Base-by-base conservation (phyloP, 148 eudicot genomes). In the Tetragonia tetragonoides region DNA sequence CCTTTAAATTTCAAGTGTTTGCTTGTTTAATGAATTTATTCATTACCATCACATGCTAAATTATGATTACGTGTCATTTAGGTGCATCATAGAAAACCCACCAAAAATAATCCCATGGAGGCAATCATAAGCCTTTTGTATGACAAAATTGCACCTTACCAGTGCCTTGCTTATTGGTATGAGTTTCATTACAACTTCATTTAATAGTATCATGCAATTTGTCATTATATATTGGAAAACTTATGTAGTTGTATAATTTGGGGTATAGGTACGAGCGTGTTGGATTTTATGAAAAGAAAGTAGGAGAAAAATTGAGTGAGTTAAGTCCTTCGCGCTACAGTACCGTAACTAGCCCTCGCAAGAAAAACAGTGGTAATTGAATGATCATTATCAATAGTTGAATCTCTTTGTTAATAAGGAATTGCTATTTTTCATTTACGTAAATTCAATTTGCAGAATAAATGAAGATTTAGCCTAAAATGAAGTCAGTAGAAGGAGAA, bases 111-210 rank as follows among this genome's bases (percentile, higher is more conserved):
- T 60, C 44, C 44, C 0, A 66, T 28, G 62, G 81, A 56, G 23
- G 72, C 9, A 12, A 72, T n/a, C n/a, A 47, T 24, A 16, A 10
- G 3, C 57, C 38, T 84, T 49, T 56, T 87, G 15, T 87, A 87
- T 63, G 80, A 76, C 20, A 84, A 83, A 72, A 84, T 72, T 78
- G 86, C 81, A 65, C 92, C 92, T 23, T 89, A 76, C 68, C 89
- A 89, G 66, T 77, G 86, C 80, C 65, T 89, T 16, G 87, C 84
- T 17, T 89, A 87, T 62, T 89, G 92, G 92, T 89, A 75, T 71
- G 61, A 34, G 41, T 16, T 28, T 28, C 34, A 0, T 28, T 28
- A 28, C 34, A 28, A 28, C 34, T 28, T 28, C 34, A 28, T 28
- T 28, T 28, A 28, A 28, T 28, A 28, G 34, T 28, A 28, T 28